Conservation (phyloP, 1,284 basidiomycete genomes). For the Volvariella surrecta region DNA sequence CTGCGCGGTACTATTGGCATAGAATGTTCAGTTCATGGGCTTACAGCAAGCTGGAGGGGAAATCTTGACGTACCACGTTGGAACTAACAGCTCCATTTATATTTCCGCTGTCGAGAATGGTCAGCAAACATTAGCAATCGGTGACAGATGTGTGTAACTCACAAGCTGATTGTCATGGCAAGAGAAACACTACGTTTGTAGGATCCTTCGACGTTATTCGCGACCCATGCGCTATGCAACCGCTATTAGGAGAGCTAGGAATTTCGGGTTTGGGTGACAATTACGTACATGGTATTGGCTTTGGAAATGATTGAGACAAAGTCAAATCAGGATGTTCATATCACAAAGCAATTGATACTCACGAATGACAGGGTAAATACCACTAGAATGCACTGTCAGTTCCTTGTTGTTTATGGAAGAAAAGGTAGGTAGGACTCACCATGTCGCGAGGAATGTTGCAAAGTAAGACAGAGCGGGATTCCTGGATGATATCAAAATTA, state of each 20-base stretch:
- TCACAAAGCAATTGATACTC: conserved; percentile 19
- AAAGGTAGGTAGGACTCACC: conserved; percentile 27
- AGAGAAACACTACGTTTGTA: conserved; percentile 71
- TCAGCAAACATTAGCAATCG: background rate
- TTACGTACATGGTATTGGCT: conserved; percentile 56
- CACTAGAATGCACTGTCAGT: conserved; percentile 25
- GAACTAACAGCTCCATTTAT: conserved; percentile 65
- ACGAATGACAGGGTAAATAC: conserved; percentile 67
- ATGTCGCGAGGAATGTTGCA: conserved; percentile 62
- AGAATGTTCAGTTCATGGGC: conserved; percentile 2
- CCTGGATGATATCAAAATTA: conserved; percentile 56
- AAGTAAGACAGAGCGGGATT: conserved; percentile 61
- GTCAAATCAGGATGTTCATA: background rate
- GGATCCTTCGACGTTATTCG: conserved; percentile 66
- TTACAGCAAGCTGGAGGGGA: background rate
- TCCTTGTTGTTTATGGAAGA: background rate
- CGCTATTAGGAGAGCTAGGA: conserved; percentile 4
- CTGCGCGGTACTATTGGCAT: conserved; percentile 45
- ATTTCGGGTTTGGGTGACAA: conserved; percentile 1
- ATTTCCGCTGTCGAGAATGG: conserved; percentile 38
- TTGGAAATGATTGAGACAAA: background rate
- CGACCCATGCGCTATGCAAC: conserved; percentile 50
- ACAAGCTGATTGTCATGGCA: conserved; percentile 63
- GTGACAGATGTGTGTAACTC: conserved; percentile 14
- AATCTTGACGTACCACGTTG: conserved; percentile 43